Percentiles rank a stretch among this genome's conserved stretches.
Conservation (phyloP, 805 yeast species). For the Metschnikowia chrysomelidarum region DNA sequence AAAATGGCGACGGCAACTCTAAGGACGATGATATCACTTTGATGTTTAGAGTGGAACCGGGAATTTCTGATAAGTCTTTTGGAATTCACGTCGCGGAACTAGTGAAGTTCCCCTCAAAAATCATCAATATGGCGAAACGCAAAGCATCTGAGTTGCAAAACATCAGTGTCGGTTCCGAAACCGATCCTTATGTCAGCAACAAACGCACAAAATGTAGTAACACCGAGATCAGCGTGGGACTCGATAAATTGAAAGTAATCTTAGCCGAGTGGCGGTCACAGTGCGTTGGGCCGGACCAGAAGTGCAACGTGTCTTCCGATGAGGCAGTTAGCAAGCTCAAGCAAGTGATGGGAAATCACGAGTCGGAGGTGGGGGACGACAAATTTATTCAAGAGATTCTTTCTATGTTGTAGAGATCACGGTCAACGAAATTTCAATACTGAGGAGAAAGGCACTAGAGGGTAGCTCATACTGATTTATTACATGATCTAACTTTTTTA, state of each 20-base stretch:
- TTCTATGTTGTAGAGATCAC: constrained; percentile 26
- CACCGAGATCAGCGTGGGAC: constrained; percentile 55
- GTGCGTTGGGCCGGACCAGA: constrained; percentile 30
- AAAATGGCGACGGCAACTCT: constrained; percentile 35
- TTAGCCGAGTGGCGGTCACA: constrained; percentile 53
- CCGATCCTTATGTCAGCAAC: constrained; percentile 40
- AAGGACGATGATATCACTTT: constrained; percentile 69
- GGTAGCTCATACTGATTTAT: too few species aligned
- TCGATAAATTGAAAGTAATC: constrained; percentile 45
- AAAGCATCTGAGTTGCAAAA: constrained; percentile 87
- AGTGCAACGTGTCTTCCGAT: constrained; percentile 28
- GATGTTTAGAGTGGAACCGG: constrained; percentile 91
- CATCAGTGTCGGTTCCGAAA: constrained; percentile 31
- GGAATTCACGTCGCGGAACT: constrained; percentile 98
- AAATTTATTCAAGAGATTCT: constrained; percentile 48
- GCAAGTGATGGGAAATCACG: constrained; percentile 29
- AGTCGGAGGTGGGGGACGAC: constrained; percentile 24
- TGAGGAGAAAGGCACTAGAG: too few species aligned
- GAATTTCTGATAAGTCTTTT: constrained; percentile 93
- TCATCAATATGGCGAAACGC: constrained; percentile 91
- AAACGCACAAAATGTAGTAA: constrained; percentile 52
- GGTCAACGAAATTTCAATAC: not conserved
- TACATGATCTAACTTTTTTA: too few species aligned
- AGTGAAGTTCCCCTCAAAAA: constrained; percentile 88
- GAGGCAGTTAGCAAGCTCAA: constrained; percentile 42